Conservation (phyloP, 495 filamentous ascomycete genomes). For the Stereocaulon alpinum region DNA sequence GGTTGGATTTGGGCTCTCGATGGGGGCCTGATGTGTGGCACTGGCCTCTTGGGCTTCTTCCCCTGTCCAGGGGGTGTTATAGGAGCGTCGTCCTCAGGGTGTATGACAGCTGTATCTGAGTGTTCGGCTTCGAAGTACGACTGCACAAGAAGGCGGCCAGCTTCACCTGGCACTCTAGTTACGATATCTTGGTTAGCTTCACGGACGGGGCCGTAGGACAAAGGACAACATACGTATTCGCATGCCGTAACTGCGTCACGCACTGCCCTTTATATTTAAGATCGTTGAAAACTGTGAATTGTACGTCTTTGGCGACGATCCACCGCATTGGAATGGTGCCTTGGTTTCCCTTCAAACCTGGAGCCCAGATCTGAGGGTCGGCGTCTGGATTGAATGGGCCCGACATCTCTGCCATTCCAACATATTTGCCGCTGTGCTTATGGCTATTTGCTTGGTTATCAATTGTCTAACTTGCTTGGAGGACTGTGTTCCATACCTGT, state of each 20-base stretch:
- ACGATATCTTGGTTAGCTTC: neutral
- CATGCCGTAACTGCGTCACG: slow-evolving; percentile 16
- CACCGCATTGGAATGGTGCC: slow-evolving; percentile 16
- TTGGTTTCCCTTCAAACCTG: slow-evolving; percentile 8
- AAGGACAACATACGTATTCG: slow-evolving; percentile 10
- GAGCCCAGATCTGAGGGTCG: slow-evolving; percentile 3
- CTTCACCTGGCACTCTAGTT: slow-evolving; percentile 12
- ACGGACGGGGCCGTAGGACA: neutral
- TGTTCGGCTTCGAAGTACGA: slow-evolving; percentile 17
- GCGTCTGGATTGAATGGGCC: slow-evolving; percentile 15
- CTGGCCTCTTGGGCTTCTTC: neutral
- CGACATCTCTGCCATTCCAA: slow-evolving; percentile 17
- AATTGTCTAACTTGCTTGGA: neutral
- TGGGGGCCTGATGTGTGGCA: neutral
- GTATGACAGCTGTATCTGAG: slow-evolving; percentile 12
- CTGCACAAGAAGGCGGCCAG: slow-evolving; percentile 8
- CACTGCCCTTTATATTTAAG: slow-evolving; percentile 13
- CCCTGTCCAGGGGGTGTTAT: neutral
- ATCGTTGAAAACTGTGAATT: slow-evolving; percentile 14
- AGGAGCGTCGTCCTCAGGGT: slow-evolving; percentile 6
- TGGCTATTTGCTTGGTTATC: slow-evolving; percentile 6
- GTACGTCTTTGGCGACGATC: slow-evolving; percentile 21
- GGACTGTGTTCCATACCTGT: slow-evolving; percentile 2
- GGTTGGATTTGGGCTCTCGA: neutral
- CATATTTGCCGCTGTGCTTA: slow-evolving; percentile 12